Base-by-base conservation (phyloP, 1,284 basidiomycete genomes). In the Sanghuangporus baumii region DNA sequence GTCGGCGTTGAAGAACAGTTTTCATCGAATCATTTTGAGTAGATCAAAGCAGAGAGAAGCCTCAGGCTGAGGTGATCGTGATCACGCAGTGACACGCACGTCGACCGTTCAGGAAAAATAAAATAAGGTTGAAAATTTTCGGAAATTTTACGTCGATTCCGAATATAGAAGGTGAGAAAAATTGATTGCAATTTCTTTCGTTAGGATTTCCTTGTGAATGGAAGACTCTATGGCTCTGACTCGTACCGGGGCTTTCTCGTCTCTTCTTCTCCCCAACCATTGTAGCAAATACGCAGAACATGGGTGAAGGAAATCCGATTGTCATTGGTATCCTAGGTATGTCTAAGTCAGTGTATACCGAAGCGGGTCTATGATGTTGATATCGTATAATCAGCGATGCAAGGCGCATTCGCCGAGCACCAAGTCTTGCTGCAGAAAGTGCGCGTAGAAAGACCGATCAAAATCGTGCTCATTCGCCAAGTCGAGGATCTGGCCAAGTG, bases 381-480 rank as follows among this genome's bases (percentile, higher is more conserved):
- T 48, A 46, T 31, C 23, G 43, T 43, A 47, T 23, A 43, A 46
- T 34, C 74, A 88, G 96, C 96, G 57, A 81, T 98, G 50, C 96
- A 98, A 75, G 96, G 96, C 59, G 94, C 95, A 4, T 98, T 98
- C 72, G 81, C 84, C 43, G 96, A 99, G 76, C 96, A 98, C 74
- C 81, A 90, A 71, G 75, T 78, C 11, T 85, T 87, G 66, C 78
- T 95, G 60, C 81, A 86, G 71, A 84, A 81, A 64, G 71, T 91
- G 46, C 74, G 78, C 36, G 71, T 79, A 46, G 75, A 78, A 65
- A 73, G 73, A 56, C 78, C 74, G 65, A 73, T 89, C 62, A 69
- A 70, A 36, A 76, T 85, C 48, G 72, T 86, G n/a, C 83, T 88
- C 12, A 89, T 98, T 34, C 89, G 91, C 54, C 92, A 86, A 1